Conservation (phyloP, 306 rosid genomes). For the Trifolium fragiferum region DNA sequence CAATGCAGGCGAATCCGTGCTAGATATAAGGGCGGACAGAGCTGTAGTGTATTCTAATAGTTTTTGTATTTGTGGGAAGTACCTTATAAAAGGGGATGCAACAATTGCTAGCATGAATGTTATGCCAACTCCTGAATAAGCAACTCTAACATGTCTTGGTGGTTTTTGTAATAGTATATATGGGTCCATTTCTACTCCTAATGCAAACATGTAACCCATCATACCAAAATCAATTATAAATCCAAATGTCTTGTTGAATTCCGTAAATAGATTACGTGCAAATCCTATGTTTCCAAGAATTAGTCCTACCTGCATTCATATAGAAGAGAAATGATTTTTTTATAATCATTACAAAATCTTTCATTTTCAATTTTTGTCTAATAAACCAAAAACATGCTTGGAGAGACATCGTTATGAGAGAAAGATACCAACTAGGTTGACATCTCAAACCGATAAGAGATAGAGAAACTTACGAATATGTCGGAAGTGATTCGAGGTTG, state of each 20-base stretch:
- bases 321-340: not conserved
- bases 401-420: not conserved
- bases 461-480: constrained; percentile 60
- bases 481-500: constrained; percentile 78
- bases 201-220: constrained; percentile 82
- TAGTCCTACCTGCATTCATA: constrained; percentile 67
- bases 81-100: constrained; percentile 46
- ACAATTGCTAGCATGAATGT: constrained; percentile 57
- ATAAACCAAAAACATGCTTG: too few relatives aligned
- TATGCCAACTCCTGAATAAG: constrained; percentile 60
- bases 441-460: not conserved
- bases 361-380: not conserved
- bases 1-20: constrained; percentile 83
- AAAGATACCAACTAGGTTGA: not conserved
- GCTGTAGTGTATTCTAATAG: constrained; percentile 50
- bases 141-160: constrained; percentile 57
- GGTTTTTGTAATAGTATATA: constrained; percentile 52
- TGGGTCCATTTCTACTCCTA: constrained; percentile 93
- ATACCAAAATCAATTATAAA: constrained; percentile 82
- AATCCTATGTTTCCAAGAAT: constrained; percentile 60
- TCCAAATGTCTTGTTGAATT: constrained; percentile 50
- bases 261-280: constrained; percentile 33
- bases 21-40: constrained; percentile 59
- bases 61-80: constrained; percentile 7
- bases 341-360: not conserved